Evolutionary conservation across 768 basidiomycete species (phyloP).

Genomic region (Phanerodontia chrysosporium): DNA sequence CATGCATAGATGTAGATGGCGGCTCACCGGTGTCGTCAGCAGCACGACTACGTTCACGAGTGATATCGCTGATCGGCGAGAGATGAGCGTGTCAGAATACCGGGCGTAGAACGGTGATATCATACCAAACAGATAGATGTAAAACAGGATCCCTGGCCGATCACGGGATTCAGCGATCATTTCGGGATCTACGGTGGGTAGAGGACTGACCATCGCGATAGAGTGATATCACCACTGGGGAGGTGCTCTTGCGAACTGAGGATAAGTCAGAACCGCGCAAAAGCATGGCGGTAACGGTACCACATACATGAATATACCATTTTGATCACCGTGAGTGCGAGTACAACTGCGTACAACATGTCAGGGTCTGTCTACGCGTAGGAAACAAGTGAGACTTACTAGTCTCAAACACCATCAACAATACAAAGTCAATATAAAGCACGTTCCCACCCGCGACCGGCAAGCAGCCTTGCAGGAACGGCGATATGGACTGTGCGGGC

Average conservation of each 20-base stretch:
- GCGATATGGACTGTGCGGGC: not conserved
- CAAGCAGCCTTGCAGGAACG: conserved; percentile 4
- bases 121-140: conserved; percentile 11
- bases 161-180: not conserved
- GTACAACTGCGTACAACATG: not conserved
- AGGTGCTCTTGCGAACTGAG: not conserved
- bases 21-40: conserved; percentile 2
- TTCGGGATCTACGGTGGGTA: not conserved
- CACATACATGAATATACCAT: not conserved
- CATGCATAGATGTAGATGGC: not conserved
- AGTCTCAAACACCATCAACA: conserved; percentile 5
- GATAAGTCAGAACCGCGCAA: not conserved
- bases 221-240: not conserved
- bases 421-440: conserved; percentile 8
- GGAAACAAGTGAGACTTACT: not conserved
- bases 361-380: not conserved
- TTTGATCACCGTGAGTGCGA: not conserved
- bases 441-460: not conserved
- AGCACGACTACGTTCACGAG: conserved; percentile 9
- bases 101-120: not conserved
- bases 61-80: not conserved
- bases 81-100: not conserved
- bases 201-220: conserved; percentile 9
- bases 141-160: conserved; percentile 6
- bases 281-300: not conserved